phyloP scores from a whole-genome alignment of 2,329 filamentous ascomycete genomes.

The Hymenoscyphus fraxineus region DNA sequence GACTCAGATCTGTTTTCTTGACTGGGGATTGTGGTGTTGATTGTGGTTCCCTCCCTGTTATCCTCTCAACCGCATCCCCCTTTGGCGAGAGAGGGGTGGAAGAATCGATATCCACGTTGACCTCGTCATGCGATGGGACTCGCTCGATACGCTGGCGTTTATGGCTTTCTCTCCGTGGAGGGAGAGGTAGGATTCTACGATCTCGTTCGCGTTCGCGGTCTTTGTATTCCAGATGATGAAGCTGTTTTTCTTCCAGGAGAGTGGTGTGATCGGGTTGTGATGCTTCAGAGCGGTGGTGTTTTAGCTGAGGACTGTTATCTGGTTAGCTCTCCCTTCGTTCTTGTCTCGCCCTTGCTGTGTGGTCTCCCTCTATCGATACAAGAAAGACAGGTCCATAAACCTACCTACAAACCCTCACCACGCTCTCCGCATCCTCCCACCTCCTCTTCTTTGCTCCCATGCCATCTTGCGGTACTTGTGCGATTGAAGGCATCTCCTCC shows the following conservation, averaged over 20 bases:
- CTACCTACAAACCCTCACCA: slow-evolving; percentile 20
- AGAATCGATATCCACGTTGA: too few species aligned
- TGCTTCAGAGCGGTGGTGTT: neutral
- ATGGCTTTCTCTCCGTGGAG: neutral
- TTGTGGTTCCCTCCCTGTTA: neutral
- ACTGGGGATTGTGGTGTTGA: neutral
- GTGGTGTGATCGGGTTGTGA: neutral
- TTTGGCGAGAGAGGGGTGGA: neutral
- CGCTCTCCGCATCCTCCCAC: slow-evolving; percentile 21
- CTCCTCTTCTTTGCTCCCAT: slow-evolving; percentile 21
- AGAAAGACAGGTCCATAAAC: neutral
- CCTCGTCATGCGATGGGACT: neutral
- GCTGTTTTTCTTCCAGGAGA: neutral
- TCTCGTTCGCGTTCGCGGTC: neutral
- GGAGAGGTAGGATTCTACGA: neutral
- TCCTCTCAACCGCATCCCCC: neutral
- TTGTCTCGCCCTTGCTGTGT: neutral
- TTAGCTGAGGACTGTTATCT: neutral
- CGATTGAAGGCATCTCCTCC: slow-evolving; percentile 28
- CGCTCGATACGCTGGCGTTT: neutral
- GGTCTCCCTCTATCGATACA: neutral
- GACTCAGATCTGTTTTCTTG: slow-evolving; percentile 37
- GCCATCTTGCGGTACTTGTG: slow-evolving; percentile 19
- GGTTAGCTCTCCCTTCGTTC: neutral
- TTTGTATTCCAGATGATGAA: neutral